Evolutionary conservation across 768 basidiomycete genomes (phyloP), one percentile per base, ranked within the genome.

Genomic region (Pisolithus tinctorius): DNA sequence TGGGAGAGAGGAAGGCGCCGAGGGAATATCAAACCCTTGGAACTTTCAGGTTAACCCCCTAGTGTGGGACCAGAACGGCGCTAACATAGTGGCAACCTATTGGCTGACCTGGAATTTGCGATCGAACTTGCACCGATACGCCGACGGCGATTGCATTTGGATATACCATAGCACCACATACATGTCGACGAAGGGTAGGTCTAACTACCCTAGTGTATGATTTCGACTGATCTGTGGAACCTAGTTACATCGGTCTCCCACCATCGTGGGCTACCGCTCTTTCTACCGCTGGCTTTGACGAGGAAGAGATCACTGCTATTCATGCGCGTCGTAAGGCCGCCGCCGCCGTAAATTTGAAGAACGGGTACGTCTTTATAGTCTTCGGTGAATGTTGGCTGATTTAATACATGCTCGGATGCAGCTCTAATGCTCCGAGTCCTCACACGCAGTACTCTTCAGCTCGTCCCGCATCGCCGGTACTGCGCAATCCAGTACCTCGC

Each of bases 151-250:
- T 11, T 41, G n/a, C 25, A 20, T n/a, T 16, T 10, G 26, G 26
- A 10, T 31, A 6, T 43, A 26, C 6, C 42, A n/a, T 42, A 87
- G 85, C 86, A 89, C 61, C 77, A 88, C 60, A 80, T 88, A 31
- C 86, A 89, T 60, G 86, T 88, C 27, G 84, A 88, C 64, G 86
- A 88, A 68, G 81, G 73, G 81, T 85, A 57, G 50, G 77, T 74
- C 40, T 31, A 6, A 37, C 38, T 30, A 45, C 36, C 25, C 17
- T 26, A 45, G 36, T 38, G 48, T 51, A 1, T 42, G 25, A 53
- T 25, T 16, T 25, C 40, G 37, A 50, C 40, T 37, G n/a, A 36
- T 49, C 1, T 3, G 31, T 20, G 13, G 45, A 20, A 14, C 43
- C 25, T 13, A 84, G 82, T 26, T 82, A 79, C 52, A 65, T 71